Evolutionary conservation across 2,329 filamentous ascomycete genomes (phyloP).

Genomic region (Sporothrix luriei): DNA sequence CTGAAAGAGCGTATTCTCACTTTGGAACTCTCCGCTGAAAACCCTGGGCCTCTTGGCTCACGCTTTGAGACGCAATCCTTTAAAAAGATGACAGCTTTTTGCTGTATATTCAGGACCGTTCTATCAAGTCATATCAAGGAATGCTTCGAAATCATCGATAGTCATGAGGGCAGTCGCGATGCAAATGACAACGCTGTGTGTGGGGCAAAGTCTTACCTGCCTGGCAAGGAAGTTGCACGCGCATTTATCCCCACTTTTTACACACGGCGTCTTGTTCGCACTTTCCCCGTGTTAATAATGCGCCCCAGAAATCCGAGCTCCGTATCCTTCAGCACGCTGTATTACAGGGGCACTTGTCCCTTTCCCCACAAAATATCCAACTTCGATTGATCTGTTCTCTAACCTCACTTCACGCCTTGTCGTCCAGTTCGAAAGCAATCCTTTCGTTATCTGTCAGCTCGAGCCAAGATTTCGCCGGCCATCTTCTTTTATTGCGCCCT

Average conservation of each 20-base stretch:
- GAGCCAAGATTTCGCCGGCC: background rate
- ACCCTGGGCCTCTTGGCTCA: too few relatives aligned
- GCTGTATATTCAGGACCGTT: background rate
- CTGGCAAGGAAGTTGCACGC: slow-evolving; percentile 8
- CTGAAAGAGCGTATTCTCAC: too few relatives aligned
- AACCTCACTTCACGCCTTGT: slow-evolving; percentile 8
- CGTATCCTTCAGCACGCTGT: background rate
- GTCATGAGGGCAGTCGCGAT: slow-evolving; percentile 18
- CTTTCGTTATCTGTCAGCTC: background rate
- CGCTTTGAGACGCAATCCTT: too few relatives aligned
- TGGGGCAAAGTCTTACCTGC: background rate
- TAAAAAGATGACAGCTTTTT: too few relatives aligned
- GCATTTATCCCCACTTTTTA: slow-evolving; percentile 20
- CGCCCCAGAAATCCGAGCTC: background rate
- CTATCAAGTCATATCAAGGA: background rate
- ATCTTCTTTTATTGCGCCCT: background rate
- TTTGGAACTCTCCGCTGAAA: too few relatives aligned
- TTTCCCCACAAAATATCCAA: slow-evolving; percentile 17
- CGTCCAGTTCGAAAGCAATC: background rate
- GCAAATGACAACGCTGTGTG: background rate
- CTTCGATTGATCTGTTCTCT: slow-evolving; percentile 20
- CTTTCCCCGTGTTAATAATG: slow-evolving; percentile 23
- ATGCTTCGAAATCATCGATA: background rate
- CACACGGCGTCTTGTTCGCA: slow-evolving; percentile 3
- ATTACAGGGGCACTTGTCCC: background rate